Evolutionary conservation across 345 rosid genomes (phyloP).

Genomic region (Cardamine chenopodiifolia): DNA sequence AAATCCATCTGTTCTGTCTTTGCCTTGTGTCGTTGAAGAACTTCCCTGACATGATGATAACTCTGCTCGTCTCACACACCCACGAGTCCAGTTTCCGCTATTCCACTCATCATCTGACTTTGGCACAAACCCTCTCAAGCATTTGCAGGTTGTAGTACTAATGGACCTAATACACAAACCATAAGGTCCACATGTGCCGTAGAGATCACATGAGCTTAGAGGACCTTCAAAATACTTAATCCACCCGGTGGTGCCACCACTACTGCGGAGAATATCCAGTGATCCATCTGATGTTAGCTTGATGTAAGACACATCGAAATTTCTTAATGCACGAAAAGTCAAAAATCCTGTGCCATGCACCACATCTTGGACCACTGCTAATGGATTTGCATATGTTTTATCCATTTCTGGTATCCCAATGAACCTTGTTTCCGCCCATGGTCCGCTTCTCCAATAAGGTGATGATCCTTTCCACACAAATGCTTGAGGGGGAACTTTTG

Average conservation of each 20-base stretch:
- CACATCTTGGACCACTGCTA: not conserved
- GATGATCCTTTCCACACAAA: slow-evolving; percentile 14
- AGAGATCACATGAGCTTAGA: slow-evolving; percentile 12
- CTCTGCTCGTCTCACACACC: slow-evolving; percentile 31
- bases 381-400: slow-evolving; percentile 13
- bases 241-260: not conserved
- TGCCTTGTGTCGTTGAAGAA: not conserved
- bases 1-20: slow-evolving; percentile 14
- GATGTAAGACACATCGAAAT: slow-evolving; percentile 4
- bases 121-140: slow-evolving; percentile 41
- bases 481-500: slow-evolving; percentile 16
- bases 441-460: slow-evolving; percentile 34
- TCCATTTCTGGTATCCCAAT: slow-evolving; percentile 11
- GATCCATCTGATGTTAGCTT: slow-evolving; percentile 23
- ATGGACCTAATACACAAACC: slow-evolving; percentile 28
- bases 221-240: slow-evolving; percentile 10
- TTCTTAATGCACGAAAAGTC: not conserved
- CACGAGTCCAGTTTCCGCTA: slow-evolving; percentile 17
- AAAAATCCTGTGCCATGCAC: slow-evolving; percentile 14
- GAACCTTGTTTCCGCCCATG: slow-evolving; percentile 25
- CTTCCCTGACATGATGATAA: slow-evolving; percentile 13
- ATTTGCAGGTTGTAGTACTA: slow-evolving; percentile 20
- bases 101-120: slow-evolving; percentile 33
- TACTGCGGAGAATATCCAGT: slow-evolving; percentile 5
- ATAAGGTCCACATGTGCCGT: slow-evolving; percentile 41